Evolutionary conservation across 495 filamentous ascomycete species (phyloP).

Genomic region (Tuber microsphaerosporum): DNA sequence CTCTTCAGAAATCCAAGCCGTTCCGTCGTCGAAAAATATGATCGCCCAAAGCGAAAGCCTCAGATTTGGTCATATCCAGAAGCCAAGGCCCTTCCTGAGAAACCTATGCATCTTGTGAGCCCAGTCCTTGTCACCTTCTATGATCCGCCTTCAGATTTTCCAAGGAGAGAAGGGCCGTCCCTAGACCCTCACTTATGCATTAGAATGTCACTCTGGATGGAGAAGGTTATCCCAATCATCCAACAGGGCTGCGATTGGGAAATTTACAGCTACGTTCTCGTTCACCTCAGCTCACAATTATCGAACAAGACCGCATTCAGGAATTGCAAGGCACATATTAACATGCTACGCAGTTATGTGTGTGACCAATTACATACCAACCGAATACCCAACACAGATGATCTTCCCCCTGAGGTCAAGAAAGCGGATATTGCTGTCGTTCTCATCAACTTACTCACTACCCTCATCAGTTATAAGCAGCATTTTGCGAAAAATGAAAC

Average conservation of each 20-base stretch:
- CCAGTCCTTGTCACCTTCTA: slow-evolving; percentile 42
- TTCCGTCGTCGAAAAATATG: slow-evolving; percentile 17
- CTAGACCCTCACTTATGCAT: slow-evolving; percentile 46
- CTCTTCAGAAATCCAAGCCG: slow-evolving; percentile 28
- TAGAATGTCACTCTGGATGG: slow-evolving; percentile 67
- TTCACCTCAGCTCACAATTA: slow-evolving; percentile 79
- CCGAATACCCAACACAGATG: slow-evolving; percentile 70
- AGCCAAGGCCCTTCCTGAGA: slow-evolving; percentile 39
- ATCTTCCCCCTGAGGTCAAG: slow-evolving; percentile 63
- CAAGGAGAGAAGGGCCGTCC: slow-evolving; percentile 46
- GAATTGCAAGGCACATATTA: slow-evolving; percentile 62
- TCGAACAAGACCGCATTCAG: slow-evolving; percentile 81
- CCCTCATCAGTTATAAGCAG: slow-evolving; percentile 79
- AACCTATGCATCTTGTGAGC: slow-evolving; percentile 39
- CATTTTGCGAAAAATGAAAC: slow-evolving; percentile 77
- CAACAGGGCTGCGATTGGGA: slow-evolving; percentile 83
- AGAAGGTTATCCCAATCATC: slow-evolving; percentile 63
- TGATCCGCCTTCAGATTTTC: slow-evolving; percentile 35
- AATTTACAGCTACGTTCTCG: slow-evolving; percentile 80
- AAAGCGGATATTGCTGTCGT: slow-evolving; percentile 83
- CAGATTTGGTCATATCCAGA: slow-evolving; percentile 40
- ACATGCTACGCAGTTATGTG: slow-evolving; percentile 64
- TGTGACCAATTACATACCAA: slow-evolving; percentile 73
- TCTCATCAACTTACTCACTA: slow-evolving; percentile 73
- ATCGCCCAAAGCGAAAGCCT: slow-evolving; percentile 21